Evolutionary conservation across 176 grass and related monocot genomes (phyloP), one percentile per base, ranked within the genome.

Genomic region (Typha latifolia): DNA sequence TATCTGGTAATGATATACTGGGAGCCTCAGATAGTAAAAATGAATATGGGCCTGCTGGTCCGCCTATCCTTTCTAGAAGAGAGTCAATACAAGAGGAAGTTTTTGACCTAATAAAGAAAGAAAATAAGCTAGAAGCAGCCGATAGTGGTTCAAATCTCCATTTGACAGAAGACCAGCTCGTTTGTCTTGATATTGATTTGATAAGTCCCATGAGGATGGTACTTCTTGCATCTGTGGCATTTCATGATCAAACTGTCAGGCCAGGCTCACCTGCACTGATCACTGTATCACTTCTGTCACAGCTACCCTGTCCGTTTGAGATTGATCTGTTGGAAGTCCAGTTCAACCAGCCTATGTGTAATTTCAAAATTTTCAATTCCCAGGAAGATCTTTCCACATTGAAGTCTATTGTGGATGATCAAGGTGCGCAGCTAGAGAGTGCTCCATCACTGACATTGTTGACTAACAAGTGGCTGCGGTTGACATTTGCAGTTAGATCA

Each of bases 181-280:
- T 77, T 71, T 56, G 62, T 48, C 66, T 99, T 82, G 83, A 90
- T 64, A 78, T 99, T 81, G 94, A 99, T 86, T 69, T 86, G 49
- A 77, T 87, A 82, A 93, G 86, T 70, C 86, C 86, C 1, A 52
- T 90, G 32, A 89, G 94, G 73, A 84, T 89, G 49, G 89, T 76
- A 56, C 76, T 99, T 75, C 79, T 78, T 73, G 83, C 84, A 13
- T 86, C 72, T 71, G 89, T 93, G 72, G 89, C 89, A 43, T 99
- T 99, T 86, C 89, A 90, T 81, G 86, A 85, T 66, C 83, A 99
- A 65, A 88, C 85, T 70, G 83, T 93, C 67, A 99, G 90, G 75
- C 94, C 94, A 62, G 84, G 74, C 70, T 84, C 66, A 49, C 72
- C 84, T 76, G 14, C 85, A 20, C 73, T 72, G 83, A 59, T 99